Conservation (phyloP, 2,329 filamentous ascomycete genomes). For the Cercospora sojina region DNA sequence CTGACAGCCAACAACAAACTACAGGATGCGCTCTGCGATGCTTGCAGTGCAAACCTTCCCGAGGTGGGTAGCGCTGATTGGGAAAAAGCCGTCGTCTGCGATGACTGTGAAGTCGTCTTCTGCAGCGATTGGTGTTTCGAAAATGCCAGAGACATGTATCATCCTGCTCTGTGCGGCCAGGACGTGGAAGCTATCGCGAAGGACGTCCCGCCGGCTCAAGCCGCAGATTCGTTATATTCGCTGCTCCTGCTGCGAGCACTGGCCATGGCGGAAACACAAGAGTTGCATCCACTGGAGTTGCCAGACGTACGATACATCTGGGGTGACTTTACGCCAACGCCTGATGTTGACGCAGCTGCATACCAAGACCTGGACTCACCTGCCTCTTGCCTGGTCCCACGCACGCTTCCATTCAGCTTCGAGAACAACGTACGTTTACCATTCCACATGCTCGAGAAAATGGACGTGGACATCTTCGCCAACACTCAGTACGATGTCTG, state of each 20-base stretch:
- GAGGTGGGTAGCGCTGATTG: slow-evolving; percentile 30
- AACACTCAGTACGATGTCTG: slow-evolving; percentile 64
- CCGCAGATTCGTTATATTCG: slow-evolving; percentile 60
- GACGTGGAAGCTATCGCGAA: slow-evolving; percentile 58
- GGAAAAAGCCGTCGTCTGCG: slow-evolving; percentile 45
- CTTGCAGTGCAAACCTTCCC: slow-evolving; percentile 74
- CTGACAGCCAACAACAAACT: slow-evolving; percentile 86
- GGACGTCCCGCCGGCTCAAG: slow-evolving; percentile 57
- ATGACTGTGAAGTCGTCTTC: slow-evolving; percentile 60
- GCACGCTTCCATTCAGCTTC: slow-evolving; percentile 76
- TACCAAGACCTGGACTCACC: slow-evolving; percentile 20
- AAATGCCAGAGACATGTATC: slow-evolving; percentile 57
- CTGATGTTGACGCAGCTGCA: slow-evolving; percentile 16
- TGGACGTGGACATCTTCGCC: slow-evolving; percentile 75
- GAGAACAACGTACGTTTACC: slow-evolving; percentile 71
- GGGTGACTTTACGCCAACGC: slow-evolving; percentile 55
- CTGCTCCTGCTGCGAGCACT: slow-evolving; percentile 59
- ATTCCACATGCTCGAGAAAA: slow-evolving; percentile 76
- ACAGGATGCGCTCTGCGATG: slow-evolving; percentile 84
- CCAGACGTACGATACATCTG: slow-evolving; percentile 64
- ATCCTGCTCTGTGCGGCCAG: slow-evolving; percentile 57
- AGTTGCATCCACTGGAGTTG: slow-evolving; percentile 58
- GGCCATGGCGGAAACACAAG: slow-evolving; percentile 61
- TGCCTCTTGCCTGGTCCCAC: slow-evolving; percentile 35
- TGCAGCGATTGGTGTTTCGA: slow-evolving; percentile 59